Evolutionary conservation across 2,329 filamentous ascomycete species (phyloP).

Genomic region (Fusarium sp.): DNA sequence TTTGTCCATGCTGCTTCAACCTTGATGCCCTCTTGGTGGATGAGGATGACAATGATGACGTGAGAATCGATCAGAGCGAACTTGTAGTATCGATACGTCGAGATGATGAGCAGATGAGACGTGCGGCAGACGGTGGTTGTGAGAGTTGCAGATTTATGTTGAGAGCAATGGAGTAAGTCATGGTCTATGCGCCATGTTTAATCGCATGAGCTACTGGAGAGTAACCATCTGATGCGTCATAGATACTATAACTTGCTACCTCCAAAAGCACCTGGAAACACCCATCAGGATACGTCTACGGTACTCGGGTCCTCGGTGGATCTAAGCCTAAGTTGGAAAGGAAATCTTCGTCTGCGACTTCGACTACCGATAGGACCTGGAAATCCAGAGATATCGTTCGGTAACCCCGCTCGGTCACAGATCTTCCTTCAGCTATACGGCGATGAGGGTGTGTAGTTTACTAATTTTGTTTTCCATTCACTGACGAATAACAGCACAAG

Average conservation of each 20-base stretch:
- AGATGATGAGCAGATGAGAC: conserved; percentile 1
- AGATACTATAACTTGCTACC: not conserved
- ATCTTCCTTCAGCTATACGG: conserved; percentile 28
- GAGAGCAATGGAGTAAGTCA: conserved; percentile 7
- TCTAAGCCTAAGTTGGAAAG: not conserved
- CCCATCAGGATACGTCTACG: not conserved
- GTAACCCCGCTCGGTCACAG: not conserved
- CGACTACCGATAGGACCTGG: conserved; percentile 23
- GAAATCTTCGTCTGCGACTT: not conserved
- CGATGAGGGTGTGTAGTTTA: conserved; percentile 1
- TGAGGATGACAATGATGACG: not conserved
- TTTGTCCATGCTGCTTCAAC: conserved; percentile 25
- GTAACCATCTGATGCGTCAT: not conserved
- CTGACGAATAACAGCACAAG: conserved; percentile 9
- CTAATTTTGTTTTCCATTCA: accelerated
- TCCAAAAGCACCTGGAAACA: not conserved
- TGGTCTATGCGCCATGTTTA: too few species aligned
- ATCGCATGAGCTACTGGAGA: too few species aligned
- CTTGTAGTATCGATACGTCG: conserved; percentile 2
- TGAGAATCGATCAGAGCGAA: conserved; percentile 3
- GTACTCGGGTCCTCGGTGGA: not conserved
- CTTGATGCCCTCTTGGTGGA: not conserved
- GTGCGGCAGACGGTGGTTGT: conserved; percentile 8
- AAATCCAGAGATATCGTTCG: conserved; percentile 29
- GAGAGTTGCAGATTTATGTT: conserved; percentile 15